Evolutionary conservation across 805 yeast genomes (phyloP).

Genomic region (Saccharomycopsis fibuligera): DNA sequence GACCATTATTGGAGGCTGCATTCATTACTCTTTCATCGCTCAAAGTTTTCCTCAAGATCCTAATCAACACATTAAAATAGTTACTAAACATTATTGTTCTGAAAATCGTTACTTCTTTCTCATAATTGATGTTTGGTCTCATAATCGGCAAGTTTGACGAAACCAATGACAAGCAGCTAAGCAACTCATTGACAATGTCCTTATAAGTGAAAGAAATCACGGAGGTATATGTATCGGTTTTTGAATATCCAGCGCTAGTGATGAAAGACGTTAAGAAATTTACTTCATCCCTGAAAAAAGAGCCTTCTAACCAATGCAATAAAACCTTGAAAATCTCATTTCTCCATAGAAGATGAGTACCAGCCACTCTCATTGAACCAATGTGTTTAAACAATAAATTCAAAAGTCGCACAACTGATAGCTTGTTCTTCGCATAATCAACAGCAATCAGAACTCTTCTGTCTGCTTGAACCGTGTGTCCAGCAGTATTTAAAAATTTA

Average conservation of each 20-base stretch:
- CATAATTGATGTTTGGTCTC: slow-evolving; percentile 56
- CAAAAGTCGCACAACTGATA: slow-evolving; percentile 2
- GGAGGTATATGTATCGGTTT: background rate
- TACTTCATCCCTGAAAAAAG: slow-evolving; percentile 25
- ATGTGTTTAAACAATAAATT: background rate
- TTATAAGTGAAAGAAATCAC: background rate
- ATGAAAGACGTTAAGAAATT: slow-evolving; percentile 1
- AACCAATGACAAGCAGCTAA: slow-evolving; percentile 49
- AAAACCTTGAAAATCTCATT: slow-evolving; percentile 30
- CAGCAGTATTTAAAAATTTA: slow-evolving; percentile 22
- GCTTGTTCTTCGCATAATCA: slow-evolving; percentile 1
- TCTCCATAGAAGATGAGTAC: slow-evolving; percentile 22
- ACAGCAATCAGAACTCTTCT: background rate
- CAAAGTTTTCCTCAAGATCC: slow-evolving; percentile 34
- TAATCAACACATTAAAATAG: slow-evolving; percentile 52
- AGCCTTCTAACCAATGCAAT: slow-evolving; percentile 30
- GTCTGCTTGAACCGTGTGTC: slow-evolving; percentile 1
- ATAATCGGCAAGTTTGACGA: slow-evolving; percentile 43
- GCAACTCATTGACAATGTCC: slow-evolving; percentile 51
- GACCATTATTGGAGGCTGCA: background rate
- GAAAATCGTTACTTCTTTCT: slow-evolving; percentile 45
- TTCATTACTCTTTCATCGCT: slow-evolving; percentile 29
- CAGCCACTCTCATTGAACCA: background rate
- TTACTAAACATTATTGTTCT: slow-evolving; percentile 61
- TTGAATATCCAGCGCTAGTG: background rate